A percentile compares a stretch with the other conserved stretches of the same genome.
These are phyloP conservation scores for Phyllosticta citriasiana DNA, from an alignment of 2,329 filamentous ascomycete genomes.

Conservation along the genomic window DNA sequence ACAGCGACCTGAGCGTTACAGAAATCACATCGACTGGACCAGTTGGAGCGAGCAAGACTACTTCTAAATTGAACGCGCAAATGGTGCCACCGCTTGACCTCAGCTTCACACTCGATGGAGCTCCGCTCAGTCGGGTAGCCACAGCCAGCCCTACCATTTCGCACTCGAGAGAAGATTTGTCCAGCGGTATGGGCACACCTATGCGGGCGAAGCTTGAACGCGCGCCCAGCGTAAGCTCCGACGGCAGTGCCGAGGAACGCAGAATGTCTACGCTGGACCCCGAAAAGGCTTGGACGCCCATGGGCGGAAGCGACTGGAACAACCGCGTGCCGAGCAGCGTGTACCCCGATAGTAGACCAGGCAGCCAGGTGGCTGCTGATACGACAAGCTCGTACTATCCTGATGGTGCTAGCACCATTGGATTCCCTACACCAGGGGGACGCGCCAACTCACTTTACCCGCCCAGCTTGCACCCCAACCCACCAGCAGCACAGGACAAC, in stretches of 20 bases:
- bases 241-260: conserved; percentile 17
- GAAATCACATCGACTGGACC: conserved; percentile 41
- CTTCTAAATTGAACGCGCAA: conserved; percentile 33
- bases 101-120: conserved; percentile 43
- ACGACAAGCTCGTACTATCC: conserved; percentile 42
- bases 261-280: conserved; percentile 20
- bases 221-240: conserved; percentile 25
- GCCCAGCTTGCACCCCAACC: conserved; percentile 10
- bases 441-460: conserved; percentile 26
- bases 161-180: conserved; percentile 40
- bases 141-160: conserved; percentile 61
- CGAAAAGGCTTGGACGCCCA: conserved; percentile 27
- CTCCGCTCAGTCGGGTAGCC: conserved; percentile 55
- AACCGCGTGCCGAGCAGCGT: conserved; percentile 32
- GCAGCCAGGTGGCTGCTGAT: conserved; percentile 42
- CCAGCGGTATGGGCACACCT: conserved; percentile 15
- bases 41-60: not conserved
- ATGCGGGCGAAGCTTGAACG: conserved; percentile 30
- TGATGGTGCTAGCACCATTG: conserved; percentile 44
- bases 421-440: conserved; percentile 20
- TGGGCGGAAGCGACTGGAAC: conserved; percentile 18
- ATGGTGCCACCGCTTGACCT: conserved; percentile 60
- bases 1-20: conserved; percentile 28
- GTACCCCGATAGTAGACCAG: conserved; percentile 33
- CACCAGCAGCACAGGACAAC: conserved; percentile 1